Evolutionary conservation across 495 filamentous ascomycete genomes (phyloP).

Genomic region (Aspergillus carlsbadensis): DNA sequence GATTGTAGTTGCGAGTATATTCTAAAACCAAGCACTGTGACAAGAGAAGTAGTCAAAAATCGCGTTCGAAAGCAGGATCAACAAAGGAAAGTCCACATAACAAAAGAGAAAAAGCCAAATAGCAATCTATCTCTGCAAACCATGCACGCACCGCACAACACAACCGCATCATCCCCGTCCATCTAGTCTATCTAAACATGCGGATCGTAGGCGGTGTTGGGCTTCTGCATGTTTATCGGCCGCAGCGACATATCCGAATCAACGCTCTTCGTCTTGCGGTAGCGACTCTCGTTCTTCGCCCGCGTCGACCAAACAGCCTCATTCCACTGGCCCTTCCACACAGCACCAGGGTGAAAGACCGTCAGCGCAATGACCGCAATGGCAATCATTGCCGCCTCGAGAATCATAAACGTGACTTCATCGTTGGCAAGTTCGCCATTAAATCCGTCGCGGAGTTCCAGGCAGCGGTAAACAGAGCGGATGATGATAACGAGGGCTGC

Average conservation of each 20-base stretch:
- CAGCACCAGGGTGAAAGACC: constrained; percentile 50
- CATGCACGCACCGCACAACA: too few relatives aligned
- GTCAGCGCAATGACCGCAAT: constrained; percentile 57
- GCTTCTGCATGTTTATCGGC: too few relatives aligned
- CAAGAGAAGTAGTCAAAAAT: too few relatives aligned
- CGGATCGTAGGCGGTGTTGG: too few relatives aligned
- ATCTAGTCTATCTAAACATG: too few relatives aligned
- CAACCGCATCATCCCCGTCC: too few relatives aligned
- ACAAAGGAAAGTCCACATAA: too few relatives aligned
- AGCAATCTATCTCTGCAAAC: too few relatives aligned
- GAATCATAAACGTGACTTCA: constrained; percentile 63
- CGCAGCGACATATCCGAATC: neutral
- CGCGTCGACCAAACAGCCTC: constrained; percentile 3
- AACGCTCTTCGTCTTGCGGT: neutral
- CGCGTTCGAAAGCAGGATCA: too few relatives aligned
- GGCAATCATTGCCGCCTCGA: constrained; percentile 71
- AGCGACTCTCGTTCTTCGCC: neutral
- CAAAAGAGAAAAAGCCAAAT: too few relatives aligned
- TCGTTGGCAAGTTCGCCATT: constrained; percentile 54
- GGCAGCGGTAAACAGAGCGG: constrained; percentile 59
- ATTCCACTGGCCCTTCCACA: constrained; percentile 10
- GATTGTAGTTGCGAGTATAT: too few relatives aligned
- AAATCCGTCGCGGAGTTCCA: constrained; percentile 56
- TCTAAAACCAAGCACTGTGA: too few relatives aligned
- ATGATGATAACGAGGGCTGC: constrained; percentile 60